Base-by-base conservation (phyloP, 208 protist genomes). In the Willaertia magna region DNA sequence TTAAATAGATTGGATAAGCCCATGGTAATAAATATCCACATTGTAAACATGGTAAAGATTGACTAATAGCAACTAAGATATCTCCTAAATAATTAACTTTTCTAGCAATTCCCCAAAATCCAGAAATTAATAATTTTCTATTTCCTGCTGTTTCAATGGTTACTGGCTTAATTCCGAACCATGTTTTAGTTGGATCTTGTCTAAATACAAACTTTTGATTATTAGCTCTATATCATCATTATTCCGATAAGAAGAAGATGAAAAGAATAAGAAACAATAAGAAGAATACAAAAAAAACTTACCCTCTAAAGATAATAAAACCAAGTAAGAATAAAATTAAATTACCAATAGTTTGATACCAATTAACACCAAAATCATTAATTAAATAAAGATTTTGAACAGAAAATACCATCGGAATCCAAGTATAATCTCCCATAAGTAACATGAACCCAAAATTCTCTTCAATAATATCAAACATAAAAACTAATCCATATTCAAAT, bases 41-140 rank as follows among this genome's bases (percentile, higher is more conserved):
- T 67, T 67, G 55, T 7, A 18, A 30, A 67, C 89, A 91, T 55
- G 94, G 90, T 34, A 89, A 79, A 6, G 91, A 91, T 92, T 91
- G 94, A 52, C 89, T 84, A 0, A 96, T 87, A 22, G 93, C 88
- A 92, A 95, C 93, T 42, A 96, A 86, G 47, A 93, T 87, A 76
- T 99, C 97, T 42, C 95, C 95, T 26, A 97, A 91, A 89, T 99
- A 99, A 89, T 99, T 99, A 20, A 97, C 94, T 91, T 99, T 95
- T 39, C 96, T 92, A 85, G 95, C 96, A 39, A 97, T 89, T 75
- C 96, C 97, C 97, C 97, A 99, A 87, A 92, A 98, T 86, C 97
- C 96, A 12, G 94, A 97, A 51, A 94, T 92, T 78, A 99, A 89
- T 26, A 99, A 93, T n/a, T 92, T 92, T 85, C 93, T 94, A 2